Evolutionary conservation across 2,329 filamentous ascomycete genomes (phyloP), one percentile per base, ranked within the genome.

Genomic region (Aspergillus sergii): DNA sequence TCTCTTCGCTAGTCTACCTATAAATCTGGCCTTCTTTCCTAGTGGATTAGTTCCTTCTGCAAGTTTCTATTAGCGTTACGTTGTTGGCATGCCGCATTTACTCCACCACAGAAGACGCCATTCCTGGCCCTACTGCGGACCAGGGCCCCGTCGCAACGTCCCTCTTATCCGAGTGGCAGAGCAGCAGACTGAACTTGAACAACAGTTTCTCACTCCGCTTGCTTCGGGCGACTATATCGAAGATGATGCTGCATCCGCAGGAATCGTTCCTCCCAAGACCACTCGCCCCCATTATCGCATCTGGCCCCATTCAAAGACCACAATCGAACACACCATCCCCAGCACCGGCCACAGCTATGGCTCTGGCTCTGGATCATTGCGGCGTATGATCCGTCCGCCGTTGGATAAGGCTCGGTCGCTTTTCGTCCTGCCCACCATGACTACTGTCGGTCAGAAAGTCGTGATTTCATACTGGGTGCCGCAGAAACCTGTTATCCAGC

Each of bases 81-180:
- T 39, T 26, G 23, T 64, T 56, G 60, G 62, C 45, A 76, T 76
- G 73, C 66, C 75, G 41, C 66, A 67, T 58, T 54, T 69, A 39
- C 66, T 64, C 36, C 71, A 74, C 61, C 75, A 76, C 57, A 65
- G 68, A 68, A 68, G 76, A 65, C 71, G 76, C 60, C 73, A 78
- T 54, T 76, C 76, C 28, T 78, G 76, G 76, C 76, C 76, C 9
- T 75, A 75, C 64, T 74, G 73, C 60, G 72, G 72, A 48, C 69
- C 66, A 16, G 67, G 67, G n/a, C 65, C 51, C 32, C 51, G 66
- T 34, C 65, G 60, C n/a, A 69, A 67, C 48, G 53, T 68, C 9
- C 68, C 66, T 16, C 55, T 73, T 2, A 36, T 69, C 14, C 69
- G 66, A 21, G 61, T 70, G 5, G 62, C 64, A 9, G 66, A 66